phyloP scores from a whole-genome alignment of 2,329 filamentous ascomycete species.

The Botrytis cinerea region DNA sequence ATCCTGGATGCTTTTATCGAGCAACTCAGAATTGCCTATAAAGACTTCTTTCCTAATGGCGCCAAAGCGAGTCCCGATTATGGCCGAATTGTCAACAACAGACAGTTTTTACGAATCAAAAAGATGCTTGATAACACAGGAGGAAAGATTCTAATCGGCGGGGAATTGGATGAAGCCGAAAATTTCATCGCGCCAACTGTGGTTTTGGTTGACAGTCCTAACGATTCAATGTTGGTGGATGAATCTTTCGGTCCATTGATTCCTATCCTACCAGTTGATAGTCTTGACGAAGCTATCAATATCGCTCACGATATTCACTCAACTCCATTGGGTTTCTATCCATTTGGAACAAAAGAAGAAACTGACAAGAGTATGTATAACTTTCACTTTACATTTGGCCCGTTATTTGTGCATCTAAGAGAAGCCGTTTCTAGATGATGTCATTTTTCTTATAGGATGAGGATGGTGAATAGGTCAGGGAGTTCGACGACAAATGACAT shows the following conservation, averaged over 20 bases:
- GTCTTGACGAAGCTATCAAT: slow-evolving; percentile 81
- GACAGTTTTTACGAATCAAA: slow-evolving; percentile 81
- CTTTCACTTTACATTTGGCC: not conserved
- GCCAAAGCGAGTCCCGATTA: slow-evolving; percentile 77
- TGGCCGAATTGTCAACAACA: slow-evolving; percentile 75
- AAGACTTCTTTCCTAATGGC: slow-evolving; percentile 82
- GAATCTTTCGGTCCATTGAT: slow-evolving; percentile 96
- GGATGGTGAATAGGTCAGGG: not conserved
- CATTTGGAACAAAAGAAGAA: slow-evolving; percentile 81
- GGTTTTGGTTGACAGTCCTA: slow-evolving; percentile 73
- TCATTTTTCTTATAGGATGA: too few species aligned
- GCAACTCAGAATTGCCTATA: slow-evolving; percentile 69
- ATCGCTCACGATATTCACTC: slow-evolving; percentile 79
- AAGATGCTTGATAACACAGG: slow-evolving; percentile 82
- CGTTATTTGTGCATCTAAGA: not conserved
- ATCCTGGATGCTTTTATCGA: slow-evolving; percentile 71
- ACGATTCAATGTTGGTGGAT: slow-evolving; percentile 77
- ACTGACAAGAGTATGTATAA: slow-evolving; percentile 64
- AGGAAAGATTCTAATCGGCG: slow-evolving; percentile 86
- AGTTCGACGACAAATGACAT: not conserved
- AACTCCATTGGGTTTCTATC: slow-evolving; percentile 81
- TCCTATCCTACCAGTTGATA: slow-evolving; percentile 74
- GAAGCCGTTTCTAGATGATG: not conserved
- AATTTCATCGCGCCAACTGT: slow-evolving; percentile 90
- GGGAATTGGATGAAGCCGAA: slow-evolving; percentile 75